Evolutionary conservation across 129 eudicot genomes (phyloP).

Genomic region (Saposhnikovia divaricata): DNA sequence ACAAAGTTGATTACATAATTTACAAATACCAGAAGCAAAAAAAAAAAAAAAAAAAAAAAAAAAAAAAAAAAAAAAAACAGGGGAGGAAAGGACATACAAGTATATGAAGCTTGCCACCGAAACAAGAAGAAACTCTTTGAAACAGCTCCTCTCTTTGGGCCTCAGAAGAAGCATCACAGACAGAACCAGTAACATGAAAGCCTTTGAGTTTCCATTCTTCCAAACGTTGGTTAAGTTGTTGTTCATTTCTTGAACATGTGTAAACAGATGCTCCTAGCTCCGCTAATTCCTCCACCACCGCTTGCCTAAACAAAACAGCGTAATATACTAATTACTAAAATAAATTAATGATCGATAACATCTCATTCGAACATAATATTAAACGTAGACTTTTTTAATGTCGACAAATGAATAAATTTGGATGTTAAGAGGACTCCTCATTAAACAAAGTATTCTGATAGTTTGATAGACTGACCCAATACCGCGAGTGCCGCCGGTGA

Average conservation of each 20-base stretch:
- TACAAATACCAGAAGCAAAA: no score
- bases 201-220: conserved; percentile 71
- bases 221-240: conserved; percentile 50
- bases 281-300: conserved; percentile 79
- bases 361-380: no score
- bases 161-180: conserved; percentile 55
- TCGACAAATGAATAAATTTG: no score
- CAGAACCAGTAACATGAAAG: conserved; percentile 56
- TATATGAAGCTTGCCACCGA: conserved; percentile 75
- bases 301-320: conserved; percentile 21
- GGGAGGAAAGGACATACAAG: conserved; percentile 37
- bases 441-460: no score
- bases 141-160: conserved; percentile 53
- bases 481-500: conserved; percentile 96
- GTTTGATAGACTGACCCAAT: conserved; percentile 38
- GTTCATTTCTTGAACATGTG: conserved; percentile 76
- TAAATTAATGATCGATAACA: no score
- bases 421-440: no score
- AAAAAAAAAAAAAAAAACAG: no score
- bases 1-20: background rate
- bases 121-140: conserved; percentile 46
- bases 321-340: no score
- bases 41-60: no score
- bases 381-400: no score
- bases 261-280: conserved; percentile 65